phyloP scores from a whole-genome alignment of 2,329 filamentous ascomycete species.

The Claviceps arundinis region DNA sequence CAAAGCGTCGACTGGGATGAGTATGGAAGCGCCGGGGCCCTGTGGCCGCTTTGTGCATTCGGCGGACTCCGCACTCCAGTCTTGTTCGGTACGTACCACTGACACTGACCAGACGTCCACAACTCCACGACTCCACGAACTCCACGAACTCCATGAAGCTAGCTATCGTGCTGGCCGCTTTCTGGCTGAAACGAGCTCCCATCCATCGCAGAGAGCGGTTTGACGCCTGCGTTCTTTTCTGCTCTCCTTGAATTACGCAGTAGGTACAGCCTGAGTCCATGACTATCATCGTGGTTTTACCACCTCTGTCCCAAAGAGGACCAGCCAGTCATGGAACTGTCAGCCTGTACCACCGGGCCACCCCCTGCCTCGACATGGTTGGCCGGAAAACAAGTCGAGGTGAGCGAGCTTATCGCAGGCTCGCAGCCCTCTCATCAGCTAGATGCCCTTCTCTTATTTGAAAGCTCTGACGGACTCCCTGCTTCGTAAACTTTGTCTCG shows the following conservation, averaged over 20 bases:
- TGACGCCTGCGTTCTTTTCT: background rate
- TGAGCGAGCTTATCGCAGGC: background rate
- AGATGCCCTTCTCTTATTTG: constrained; percentile 1
- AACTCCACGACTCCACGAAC: no score
- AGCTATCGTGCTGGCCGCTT: background rate
- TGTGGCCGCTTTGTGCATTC: no score
- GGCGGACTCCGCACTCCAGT: no score
- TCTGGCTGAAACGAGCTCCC: background rate
- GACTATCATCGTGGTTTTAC: background rate
- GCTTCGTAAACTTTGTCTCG: background rate
- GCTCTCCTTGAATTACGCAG: background rate
- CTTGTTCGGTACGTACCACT: no score
- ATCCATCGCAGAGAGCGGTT: background rate
- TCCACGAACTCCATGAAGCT: no score
- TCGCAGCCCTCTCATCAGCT: background rate
- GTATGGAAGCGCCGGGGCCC: no score
- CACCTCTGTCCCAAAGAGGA: background rate
- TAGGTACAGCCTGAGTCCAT: no score
- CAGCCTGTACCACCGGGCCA: background rate
- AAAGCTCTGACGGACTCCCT: background rate
- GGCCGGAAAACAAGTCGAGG: constrained; percentile 3
- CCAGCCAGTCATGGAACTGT: background rate
- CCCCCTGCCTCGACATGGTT: background rate
- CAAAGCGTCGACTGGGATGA: background rate
- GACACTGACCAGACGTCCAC: no score